Evolutionary conservation across 2,329 filamentous ascomycete genomes (phyloP).

Genomic region (Sordariomycetes sp.): DNA sequence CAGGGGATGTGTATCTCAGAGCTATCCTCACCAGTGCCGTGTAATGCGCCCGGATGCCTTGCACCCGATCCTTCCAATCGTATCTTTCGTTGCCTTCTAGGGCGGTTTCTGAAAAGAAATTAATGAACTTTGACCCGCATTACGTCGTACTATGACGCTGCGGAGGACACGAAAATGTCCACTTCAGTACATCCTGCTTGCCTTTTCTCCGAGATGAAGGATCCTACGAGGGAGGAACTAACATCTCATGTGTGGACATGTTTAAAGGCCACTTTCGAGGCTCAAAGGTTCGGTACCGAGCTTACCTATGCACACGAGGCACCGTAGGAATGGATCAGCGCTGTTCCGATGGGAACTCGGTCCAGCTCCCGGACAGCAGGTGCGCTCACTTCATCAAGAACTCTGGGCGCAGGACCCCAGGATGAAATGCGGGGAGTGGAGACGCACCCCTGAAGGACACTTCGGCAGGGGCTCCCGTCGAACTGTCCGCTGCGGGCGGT

Average conservation of each 20-base stretch:
- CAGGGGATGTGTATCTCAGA: no score
- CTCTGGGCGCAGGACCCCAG: neutral
- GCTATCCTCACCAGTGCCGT: no score
- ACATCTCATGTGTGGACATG: neutral
- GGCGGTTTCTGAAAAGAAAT: neutral
- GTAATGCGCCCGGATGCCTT: no score
- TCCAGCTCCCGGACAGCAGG: neutral
- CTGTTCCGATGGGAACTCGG: slow-evolving; percentile 4
- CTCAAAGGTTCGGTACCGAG: neutral
- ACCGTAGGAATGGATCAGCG: neutral
- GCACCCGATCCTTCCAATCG: neutral
- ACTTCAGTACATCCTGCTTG: no score
- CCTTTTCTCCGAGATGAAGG: neutral
- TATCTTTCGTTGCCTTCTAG: neutral
- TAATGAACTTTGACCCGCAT: neutral
- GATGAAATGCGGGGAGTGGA: neutral
- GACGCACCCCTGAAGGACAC: neutral
- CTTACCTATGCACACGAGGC: neutral
- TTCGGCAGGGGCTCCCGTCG: slow-evolving; percentile 3
- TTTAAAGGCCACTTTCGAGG: neutral
- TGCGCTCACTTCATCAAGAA: slow-evolving; percentile 4
- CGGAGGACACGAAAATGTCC: no score
- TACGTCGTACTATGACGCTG: neutral
- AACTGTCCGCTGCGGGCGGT: slow-evolving; percentile 2
- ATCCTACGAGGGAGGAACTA: neutral